Conservation (phyloP, 805 yeast species). For the Candida schatavii region DNA sequence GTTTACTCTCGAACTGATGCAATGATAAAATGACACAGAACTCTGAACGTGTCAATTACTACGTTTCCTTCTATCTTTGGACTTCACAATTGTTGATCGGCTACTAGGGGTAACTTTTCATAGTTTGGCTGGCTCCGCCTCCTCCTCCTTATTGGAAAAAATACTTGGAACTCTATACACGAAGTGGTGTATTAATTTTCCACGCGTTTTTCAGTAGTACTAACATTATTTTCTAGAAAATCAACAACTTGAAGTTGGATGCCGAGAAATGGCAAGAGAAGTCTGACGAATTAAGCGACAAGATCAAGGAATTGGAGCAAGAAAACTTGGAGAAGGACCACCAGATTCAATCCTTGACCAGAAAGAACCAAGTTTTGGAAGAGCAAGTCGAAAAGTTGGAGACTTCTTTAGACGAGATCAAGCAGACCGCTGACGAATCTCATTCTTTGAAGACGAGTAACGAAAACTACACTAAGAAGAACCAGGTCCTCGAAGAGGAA, state of each 20-base stretch:
- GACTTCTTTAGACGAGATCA: conserved; percentile 66
- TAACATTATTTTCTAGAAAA: conserved; percentile 49
- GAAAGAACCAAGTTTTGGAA: conserved; percentile 88
- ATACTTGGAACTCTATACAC: too few species aligned
- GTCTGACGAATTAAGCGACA: conserved; percentile 79
- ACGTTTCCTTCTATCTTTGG: too few species aligned
- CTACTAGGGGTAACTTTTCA: too few species aligned
- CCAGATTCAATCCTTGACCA: conserved; percentile 87
- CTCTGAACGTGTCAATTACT: too few species aligned
- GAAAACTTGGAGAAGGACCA: conserved; percentile 90
- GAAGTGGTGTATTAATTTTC: too few species aligned
- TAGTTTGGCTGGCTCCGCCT: too few species aligned
- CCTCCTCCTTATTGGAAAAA: too few species aligned
- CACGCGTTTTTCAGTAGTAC: not conserved
- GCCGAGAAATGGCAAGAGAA: conserved; percentile 98
- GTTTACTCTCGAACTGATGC: too few species aligned
- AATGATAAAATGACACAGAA: too few species aligned
- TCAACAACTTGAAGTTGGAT: conserved; percentile 85
- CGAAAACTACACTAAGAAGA: conserved; percentile 88
- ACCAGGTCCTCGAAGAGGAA: conserved; percentile 84
- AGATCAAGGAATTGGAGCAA: conserved; percentile 88
- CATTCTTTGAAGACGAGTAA: conserved; percentile 83
- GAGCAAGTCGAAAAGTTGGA: conserved; percentile 79
- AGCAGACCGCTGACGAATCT: conserved; percentile 87
- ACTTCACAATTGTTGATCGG: too few species aligned